These are phyloP conservation scores for Persicaria maculosa DNA, from an alignment of 148 eudicot genomes.

Conservation along the genomic window DNA sequence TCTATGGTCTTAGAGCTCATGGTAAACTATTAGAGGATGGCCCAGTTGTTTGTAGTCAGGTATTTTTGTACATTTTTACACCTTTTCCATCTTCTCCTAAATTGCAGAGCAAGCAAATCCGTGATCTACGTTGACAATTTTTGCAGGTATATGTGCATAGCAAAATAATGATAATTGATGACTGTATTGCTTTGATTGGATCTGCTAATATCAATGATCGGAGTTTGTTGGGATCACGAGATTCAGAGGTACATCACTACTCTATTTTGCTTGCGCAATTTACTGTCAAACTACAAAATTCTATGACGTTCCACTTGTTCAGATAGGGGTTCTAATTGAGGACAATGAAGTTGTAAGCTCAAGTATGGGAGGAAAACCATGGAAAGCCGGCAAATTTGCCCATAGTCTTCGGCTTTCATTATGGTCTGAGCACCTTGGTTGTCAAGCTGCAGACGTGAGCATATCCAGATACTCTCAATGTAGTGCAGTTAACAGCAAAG, in stretches of 20 bases:
- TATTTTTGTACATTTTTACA: conserved; percentile 13
- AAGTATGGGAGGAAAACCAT: conserved; percentile 76
- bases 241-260: conserved; percentile 64
- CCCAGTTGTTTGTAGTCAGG: conserved; percentile 88
- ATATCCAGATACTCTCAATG: background rate
- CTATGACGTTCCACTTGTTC: conserved; percentile 6
- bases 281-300: too few species aligned
- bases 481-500: background rate
- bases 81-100: background rate
- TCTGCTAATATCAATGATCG: conserved; percentile 93
- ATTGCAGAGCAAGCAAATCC: background rate
- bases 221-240: conserved; percentile 92
- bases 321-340: conserved; percentile 91
- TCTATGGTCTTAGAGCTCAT: conserved; percentile 91
- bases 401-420: conserved; percentile 79
- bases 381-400: conserved; percentile 94
- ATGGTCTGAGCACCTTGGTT: conserved; percentile 99
- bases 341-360: conserved; percentile 83
- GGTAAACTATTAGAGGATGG: conserved; percentile 81
- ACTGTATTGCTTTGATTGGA: conserved; percentile 61
- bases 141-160: conserved; percentile 94
- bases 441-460: conserved; percentile 64
- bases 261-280: background rate
- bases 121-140: background rate
- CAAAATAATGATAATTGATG: conserved; percentile 90